Evolutionary conservation across 2,329 filamentous ascomycete genomes (phyloP).

Genomic region (Fusarium paranaense): DNA sequence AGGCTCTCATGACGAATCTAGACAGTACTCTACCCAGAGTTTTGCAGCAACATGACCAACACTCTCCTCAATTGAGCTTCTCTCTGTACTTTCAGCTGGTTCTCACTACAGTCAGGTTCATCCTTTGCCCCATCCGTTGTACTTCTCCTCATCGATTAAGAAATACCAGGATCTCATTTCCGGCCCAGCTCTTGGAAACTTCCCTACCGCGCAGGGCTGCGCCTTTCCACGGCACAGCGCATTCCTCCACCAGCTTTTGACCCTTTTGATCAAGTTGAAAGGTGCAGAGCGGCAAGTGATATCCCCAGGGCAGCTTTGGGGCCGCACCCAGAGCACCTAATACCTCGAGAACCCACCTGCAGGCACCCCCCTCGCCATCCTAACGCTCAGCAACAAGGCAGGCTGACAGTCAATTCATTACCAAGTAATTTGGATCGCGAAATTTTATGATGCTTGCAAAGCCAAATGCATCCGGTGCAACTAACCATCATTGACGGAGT

Average conservation of each 20-base stretch:
- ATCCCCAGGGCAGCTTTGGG: not conserved
- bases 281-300: not conserved
- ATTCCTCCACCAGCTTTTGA: not conserved
- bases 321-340: not conserved
- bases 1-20: not conserved
- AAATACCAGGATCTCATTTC: not conserved
- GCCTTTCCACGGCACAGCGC: not conserved
- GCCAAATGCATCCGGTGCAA: not conserved
- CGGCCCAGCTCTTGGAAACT: not conserved
- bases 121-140: not conserved
- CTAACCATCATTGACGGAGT: constrained; percentile 14
- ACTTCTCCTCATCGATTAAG: not conserved
- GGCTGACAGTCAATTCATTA: not conserved
- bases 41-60: not conserved
- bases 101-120: not conserved
- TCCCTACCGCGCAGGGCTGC: not conserved
- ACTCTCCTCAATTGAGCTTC: not conserved
- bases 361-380: not conserved
- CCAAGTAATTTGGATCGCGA: constrained; percentile 5
- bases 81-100: not conserved
- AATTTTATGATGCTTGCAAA: not conserved
- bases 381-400: not conserved
- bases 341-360: not conserved
- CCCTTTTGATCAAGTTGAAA: not conserved
- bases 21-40: not conserved